phyloP scores from a whole-genome alignment of 192 early-diverging fungal species.

The Diversispora epigaea region DNA sequence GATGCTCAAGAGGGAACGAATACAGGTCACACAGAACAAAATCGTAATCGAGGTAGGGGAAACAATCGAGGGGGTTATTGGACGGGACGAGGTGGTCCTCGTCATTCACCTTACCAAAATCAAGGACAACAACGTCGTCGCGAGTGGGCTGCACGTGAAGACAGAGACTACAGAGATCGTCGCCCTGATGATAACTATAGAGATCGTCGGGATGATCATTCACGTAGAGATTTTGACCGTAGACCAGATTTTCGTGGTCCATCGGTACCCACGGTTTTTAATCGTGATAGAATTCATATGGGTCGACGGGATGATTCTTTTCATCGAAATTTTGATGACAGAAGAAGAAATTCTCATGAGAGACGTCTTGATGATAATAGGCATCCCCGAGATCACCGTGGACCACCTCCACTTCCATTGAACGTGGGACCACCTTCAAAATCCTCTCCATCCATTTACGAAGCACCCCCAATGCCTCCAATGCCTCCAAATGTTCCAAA shows the following conservation, averaged over 20 bases:
- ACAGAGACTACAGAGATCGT: constrained; percentile 44
- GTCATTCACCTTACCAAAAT: constrained; percentile 35
- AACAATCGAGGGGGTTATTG: constrained; percentile 39
- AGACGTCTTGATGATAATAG: constrained; percentile 41
- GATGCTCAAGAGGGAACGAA: constrained; percentile 1
- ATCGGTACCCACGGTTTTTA: constrained; percentile 33
- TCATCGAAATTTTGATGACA: constrained; percentile 42
- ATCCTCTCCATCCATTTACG: constrained; percentile 39
- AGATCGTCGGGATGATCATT: constrained; percentile 47
- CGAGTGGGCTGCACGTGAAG: constrained; percentile 29
- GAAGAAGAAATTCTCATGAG: constrained; percentile 37
- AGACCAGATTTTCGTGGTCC: constrained; percentile 36
- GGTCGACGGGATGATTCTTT: constrained; percentile 35
- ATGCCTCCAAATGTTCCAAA: constrained; percentile 30
- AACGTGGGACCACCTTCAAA: constrained; percentile 31
- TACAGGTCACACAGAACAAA: constrained; percentile 10
- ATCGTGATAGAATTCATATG: constrained; percentile 38
- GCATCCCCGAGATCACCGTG: constrained; percentile 35
- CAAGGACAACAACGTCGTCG: constrained; percentile 16
- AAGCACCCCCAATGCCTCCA: constrained; percentile 35
- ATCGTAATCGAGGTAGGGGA: constrained; percentile 24
- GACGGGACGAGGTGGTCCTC: constrained; percentile 31
- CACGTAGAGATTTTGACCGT: constrained; percentile 42
- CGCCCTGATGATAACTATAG: constrained; percentile 46
- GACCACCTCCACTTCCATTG: constrained; percentile 32